Percentiles rank a stretch among this genome's conserved stretches.
phyloP scores from a whole-genome alignment of 2,329 filamentous ascomycete genomes.

The Ophiostoma ips region DNA sequence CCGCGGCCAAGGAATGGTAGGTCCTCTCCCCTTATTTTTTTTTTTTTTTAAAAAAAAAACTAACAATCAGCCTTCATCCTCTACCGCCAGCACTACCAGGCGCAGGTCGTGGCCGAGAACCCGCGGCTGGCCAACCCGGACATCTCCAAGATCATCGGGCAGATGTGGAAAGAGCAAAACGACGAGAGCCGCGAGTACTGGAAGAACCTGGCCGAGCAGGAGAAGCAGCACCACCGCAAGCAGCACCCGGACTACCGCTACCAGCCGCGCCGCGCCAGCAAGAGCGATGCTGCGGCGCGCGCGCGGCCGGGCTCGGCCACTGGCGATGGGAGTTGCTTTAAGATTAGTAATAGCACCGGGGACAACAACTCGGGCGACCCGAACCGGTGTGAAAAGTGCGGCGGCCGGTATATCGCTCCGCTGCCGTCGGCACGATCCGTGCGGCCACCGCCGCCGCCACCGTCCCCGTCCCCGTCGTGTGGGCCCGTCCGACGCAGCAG shows the following conservation, averaged over 20 bases:
- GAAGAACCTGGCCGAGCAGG: slow-evolving; percentile 83
- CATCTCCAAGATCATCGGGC: slow-evolving; percentile 92
- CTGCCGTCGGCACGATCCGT: slow-evolving; percentile 34
- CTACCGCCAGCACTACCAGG: slow-evolving; percentile 87
- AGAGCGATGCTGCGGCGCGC: slow-evolving; percentile 14
- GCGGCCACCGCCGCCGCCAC: neutral
- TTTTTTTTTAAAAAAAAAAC: neutral
- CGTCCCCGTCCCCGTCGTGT: too few relatives aligned
- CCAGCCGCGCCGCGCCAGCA: slow-evolving; percentile 59
- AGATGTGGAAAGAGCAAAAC: slow-evolving; percentile 72
- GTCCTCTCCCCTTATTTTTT: slow-evolving; percentile 17
- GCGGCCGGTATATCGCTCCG: slow-evolving; percentile 51
- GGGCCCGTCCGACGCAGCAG: neutral
- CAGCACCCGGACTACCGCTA: slow-evolving; percentile 93
- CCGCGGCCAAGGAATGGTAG: slow-evolving; percentile 45
- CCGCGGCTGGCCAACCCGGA: slow-evolving; percentile 90
- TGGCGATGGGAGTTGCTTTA: slow-evolving; percentile 12
- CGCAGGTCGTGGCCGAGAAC: slow-evolving; percentile 63
- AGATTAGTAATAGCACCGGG: too few relatives aligned
- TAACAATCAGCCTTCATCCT: slow-evolving; percentile 63
- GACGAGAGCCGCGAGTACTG: slow-evolving; percentile 67
- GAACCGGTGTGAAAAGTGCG: slow-evolving; percentile 56
- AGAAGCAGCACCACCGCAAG: slow-evolving; percentile 76
- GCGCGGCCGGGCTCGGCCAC: neutral
- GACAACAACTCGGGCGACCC: slow-evolving; percentile 17